phyloP scores from a whole-genome alignment of 371 early-diverging fungal species.

The Cokeromyces recurvatus region DNA sequence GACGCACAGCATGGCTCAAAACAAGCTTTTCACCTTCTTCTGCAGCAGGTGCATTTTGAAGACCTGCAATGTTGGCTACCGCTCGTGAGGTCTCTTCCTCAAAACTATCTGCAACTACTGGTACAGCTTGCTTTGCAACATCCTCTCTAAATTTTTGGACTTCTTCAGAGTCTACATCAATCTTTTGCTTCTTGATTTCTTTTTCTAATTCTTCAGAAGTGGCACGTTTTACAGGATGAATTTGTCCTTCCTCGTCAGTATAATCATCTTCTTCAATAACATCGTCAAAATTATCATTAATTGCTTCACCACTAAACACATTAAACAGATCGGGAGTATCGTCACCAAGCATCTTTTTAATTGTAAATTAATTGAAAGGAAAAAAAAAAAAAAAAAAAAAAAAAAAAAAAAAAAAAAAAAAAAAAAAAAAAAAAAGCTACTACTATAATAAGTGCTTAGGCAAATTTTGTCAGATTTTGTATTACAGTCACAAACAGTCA shows the following conservation, averaged over 20 bases:
- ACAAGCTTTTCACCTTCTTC: slow-evolving; percentile 56
- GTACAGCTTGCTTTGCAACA: slow-evolving; percentile 22
- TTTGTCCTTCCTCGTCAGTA: not conserved
- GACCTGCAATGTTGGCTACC: slow-evolving; percentile 63
- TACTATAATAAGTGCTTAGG: too few relatives aligned
- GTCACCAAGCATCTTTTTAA: slow-evolving; percentile 16
- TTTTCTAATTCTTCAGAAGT: slow-evolving; percentile 5
- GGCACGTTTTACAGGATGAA: slow-evolving; percentile 1
- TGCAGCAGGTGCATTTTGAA: slow-evolving; percentile 48
- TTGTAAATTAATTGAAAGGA: too few relatives aligned
- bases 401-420: too few relatives aligned
- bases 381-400: too few relatives aligned
- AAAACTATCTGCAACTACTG: slow-evolving; percentile 77
- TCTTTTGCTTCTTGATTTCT: slow-evolving; percentile 7
- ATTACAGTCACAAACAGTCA: too few relatives aligned
- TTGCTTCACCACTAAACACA: slow-evolving; percentile 13
- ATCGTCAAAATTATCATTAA: slow-evolving; percentile 20
- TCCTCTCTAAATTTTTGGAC: slow-evolving; percentile 14
- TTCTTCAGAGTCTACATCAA: slow-evolving; percentile 3
- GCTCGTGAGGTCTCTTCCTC: slow-evolving; percentile 74
- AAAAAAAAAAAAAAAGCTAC: too few relatives aligned
- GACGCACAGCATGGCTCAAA: slow-evolving; percentile 70
- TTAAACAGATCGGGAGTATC: slow-evolving; percentile 16
- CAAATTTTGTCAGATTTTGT: too few relatives aligned
- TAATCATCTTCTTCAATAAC: slow-evolving; percentile 7